phyloP scores from a whole-genome alignment of 1,139 yeast genomes.

The Nematodospora anomalae region DNA sequence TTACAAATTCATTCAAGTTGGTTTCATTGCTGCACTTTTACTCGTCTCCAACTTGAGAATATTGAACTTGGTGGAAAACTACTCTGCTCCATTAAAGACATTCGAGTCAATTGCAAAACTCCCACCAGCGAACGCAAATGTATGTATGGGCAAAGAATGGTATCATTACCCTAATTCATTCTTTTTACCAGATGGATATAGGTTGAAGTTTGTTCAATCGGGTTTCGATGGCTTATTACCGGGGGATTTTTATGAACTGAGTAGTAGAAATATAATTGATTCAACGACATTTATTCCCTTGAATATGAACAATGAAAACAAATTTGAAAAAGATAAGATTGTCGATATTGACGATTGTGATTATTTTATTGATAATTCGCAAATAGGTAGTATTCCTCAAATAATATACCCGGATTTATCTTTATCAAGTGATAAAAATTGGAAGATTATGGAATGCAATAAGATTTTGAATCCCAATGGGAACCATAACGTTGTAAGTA shows the following conservation, averaged over 20 bases:
- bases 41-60: slow-evolving; percentile 38
- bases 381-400: slow-evolving; percentile 16
- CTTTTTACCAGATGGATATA: slow-evolving; percentile 59
- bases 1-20: slow-evolving; percentile 8
- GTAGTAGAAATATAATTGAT: slow-evolving; percentile 18
- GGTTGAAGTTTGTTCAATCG: slow-evolving; percentile 67
- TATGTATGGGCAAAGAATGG: slow-evolving; percentile 95
- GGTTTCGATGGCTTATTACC: slow-evolving; percentile 89
- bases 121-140: slow-evolving; percentile 30
- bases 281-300: slow-evolving; percentile 48
- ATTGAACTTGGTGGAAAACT: slow-evolving; percentile 49
- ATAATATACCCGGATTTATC: slow-evolving; percentile 12
- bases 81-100: slow-evolving; percentile 56
- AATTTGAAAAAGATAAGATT: slow-evolving; percentile 55
- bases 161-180: slow-evolving; percentile 88
- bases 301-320: slow-evolving; percentile 73
- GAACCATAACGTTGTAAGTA: slow-evolving; percentile 42
- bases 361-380: slow-evolving; percentile 58
- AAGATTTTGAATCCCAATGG: slow-evolving; percentile 51
- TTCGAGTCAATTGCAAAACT: slow-evolving; percentile 12
- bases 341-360: slow-evolving; percentile 49
- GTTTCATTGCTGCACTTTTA: slow-evolving; percentile 14
- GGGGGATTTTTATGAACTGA: slow-evolving; percentile 70
- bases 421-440: slow-evolving; percentile 21
- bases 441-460: slow-evolving; percentile 46